Percentiles rank a stretch among this genome's conserved stretches.
phyloP scores from a whole-genome alignment of 2,329 filamentous ascomycete species.

The Colletotrichum sp. region DNA sequence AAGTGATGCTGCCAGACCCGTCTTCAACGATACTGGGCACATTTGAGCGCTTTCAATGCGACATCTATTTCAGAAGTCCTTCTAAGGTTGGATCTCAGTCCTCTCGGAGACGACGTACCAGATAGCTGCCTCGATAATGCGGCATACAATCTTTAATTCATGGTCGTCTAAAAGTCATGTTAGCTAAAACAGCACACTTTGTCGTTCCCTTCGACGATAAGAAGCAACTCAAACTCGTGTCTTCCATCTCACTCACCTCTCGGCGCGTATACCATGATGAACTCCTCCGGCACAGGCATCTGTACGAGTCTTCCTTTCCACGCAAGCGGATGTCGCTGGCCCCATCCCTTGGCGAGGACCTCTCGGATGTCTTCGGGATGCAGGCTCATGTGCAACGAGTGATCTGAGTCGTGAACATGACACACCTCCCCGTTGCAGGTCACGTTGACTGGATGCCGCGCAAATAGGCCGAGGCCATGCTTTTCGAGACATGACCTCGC shows the following conservation, averaged over 20 bases:
- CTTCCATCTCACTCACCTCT: slow-evolving; percentile 42
- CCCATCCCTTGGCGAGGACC: slow-evolving; percentile 80
- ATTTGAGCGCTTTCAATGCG: too few species aligned
- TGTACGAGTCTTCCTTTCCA: slow-evolving; percentile 66
- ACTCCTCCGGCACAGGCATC: slow-evolving; percentile 74
- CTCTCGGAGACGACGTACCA: slow-evolving; percentile 66
- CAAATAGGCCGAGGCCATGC: slow-evolving; percentile 79
- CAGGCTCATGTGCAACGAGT: slow-evolving; percentile 79
- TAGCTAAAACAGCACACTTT: background rate
- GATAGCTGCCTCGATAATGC: slow-evolving; percentile 75
- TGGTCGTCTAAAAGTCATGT: slow-evolving; percentile 51
- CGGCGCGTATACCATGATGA: slow-evolving; percentile 85
- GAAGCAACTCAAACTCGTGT: background rate
- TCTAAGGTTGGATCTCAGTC: slow-evolving; percentile 34
- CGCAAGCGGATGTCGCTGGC: slow-evolving; percentile 72
- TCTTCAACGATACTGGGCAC: too few species aligned
- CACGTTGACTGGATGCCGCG: slow-evolving; percentile 67
- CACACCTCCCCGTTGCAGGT: slow-evolving; percentile 83
- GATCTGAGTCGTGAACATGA: slow-evolving; percentile 79
- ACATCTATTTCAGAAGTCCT: too few species aligned
- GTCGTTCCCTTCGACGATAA: background rate
- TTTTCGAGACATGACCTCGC: slow-evolving; percentile 82
- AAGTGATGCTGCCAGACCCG: too few species aligned
- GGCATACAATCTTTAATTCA: slow-evolving; percentile 71
- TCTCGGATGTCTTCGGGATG: slow-evolving; percentile 79